These are phyloP conservation scores for Ilex paraguariensis DNA, from an alignment of 305 asterid species.

Conservation along the genomic window DNA sequence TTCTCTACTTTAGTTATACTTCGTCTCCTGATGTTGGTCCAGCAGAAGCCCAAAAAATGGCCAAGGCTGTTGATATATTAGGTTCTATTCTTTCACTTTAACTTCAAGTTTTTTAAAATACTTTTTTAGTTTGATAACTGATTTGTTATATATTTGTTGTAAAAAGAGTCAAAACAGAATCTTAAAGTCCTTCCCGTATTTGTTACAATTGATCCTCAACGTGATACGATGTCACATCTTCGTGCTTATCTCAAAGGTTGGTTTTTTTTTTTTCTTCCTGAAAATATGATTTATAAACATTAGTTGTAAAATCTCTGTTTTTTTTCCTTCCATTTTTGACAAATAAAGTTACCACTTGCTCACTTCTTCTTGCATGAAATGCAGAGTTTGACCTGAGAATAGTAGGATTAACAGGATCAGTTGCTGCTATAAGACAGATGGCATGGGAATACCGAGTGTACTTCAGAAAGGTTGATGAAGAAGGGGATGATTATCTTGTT, in stretches of 20 bases:
- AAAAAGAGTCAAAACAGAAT: slow-evolving; percentile 62
- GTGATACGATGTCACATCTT: slow-evolving; percentile 85
- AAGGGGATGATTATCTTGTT: slow-evolving; percentile 82
- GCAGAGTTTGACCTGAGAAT: slow-evolving; percentile 78
- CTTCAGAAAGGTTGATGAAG: slow-evolving; percentile 75
- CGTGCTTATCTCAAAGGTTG: slow-evolving; percentile 75
- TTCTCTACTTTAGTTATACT: slow-evolving; percentile 83
- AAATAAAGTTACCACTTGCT: neutral
- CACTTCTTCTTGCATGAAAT: slow-evolving; percentile 15
- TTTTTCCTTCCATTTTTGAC: neutral
- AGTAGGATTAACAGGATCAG: slow-evolving; percentile 85
- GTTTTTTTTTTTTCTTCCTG: slow-evolving; percentile 13
- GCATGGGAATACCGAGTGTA: slow-evolving; percentile 87
- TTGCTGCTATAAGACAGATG: slow-evolving; percentile 74
- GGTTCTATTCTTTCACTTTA: slow-evolving; percentile 40
- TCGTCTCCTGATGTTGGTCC: slow-evolving; percentile 99
- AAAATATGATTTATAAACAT: neutral
- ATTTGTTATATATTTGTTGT: slow-evolving; percentile 16
- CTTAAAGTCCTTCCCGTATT: slow-evolving; percentile 72
- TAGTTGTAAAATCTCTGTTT: neutral
- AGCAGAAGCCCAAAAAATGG: slow-evolving; percentile 86
- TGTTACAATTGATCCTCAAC: slow-evolving; percentile 96
- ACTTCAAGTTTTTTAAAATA: slow-evolving; percentile 3
- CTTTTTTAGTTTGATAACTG: slow-evolving; percentile 21
- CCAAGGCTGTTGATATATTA: slow-evolving; percentile 51